Conservation (phyloP, 495 filamentous ascomycete genomes). For the Tuber borchii region DNA sequence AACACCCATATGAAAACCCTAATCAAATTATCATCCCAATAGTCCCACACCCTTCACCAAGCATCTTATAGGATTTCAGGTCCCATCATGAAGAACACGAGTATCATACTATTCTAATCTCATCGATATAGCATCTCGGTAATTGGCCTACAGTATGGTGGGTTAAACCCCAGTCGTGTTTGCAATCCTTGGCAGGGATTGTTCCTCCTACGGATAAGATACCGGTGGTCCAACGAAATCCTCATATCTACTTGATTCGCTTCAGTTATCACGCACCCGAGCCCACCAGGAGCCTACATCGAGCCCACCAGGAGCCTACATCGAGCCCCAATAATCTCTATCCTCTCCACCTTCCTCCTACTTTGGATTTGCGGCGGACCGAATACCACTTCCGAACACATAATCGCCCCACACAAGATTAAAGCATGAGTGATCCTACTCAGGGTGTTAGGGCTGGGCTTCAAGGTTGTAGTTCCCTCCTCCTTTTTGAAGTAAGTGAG, state of each 20-base stretch:
- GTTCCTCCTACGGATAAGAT: not conserved
- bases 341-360: not conserved
- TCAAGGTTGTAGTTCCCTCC: slow-evolving; percentile 13
- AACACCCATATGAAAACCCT: not conserved
- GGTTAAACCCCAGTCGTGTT: not conserved
- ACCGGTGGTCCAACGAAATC: not conserved
- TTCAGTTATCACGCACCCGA: too few relatives aligned
- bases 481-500: not conserved
- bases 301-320: not conserved
- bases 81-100: not conserved
- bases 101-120: not conserved
- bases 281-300: not conserved
- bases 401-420: not conserved
- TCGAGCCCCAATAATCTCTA: not conserved
- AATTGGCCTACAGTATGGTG: not conserved
- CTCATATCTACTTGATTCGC: not conserved
- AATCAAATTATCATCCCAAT: not conserved
- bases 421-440: slow-evolving; percentile 26
- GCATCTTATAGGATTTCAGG: not conserved
- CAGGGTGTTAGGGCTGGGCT: slow-evolving; percentile 28
- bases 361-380: not conserved
- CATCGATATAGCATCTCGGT: not conserved
- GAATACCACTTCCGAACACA: not conserved
- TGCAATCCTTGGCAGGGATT: not conserved
- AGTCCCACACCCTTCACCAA: not conserved